A percentile compares a stretch with the other conserved stretches of the same genome.
phyloP scores from a whole-genome alignment of 225 moss, liverwort and hornwort genomes.

The Rhytidiadelphus loreus region DNA sequence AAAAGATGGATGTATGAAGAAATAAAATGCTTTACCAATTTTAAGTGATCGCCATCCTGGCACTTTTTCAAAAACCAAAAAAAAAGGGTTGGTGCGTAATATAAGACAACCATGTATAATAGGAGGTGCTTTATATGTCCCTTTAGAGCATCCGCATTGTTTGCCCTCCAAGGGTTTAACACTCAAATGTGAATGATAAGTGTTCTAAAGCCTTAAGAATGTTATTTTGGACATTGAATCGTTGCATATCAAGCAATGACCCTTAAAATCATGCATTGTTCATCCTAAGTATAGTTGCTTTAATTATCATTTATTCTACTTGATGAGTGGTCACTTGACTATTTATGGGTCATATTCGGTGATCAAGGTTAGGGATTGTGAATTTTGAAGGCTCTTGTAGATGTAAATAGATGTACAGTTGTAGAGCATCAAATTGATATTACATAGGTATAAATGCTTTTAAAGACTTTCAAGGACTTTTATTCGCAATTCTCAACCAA shows the following conservation, averaged over 20 bases:
- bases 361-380: accelerated
- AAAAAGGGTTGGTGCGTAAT: too few species aligned
- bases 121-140: neutral
- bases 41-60: too few species aligned
- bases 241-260: neutral
- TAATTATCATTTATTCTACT: neutral
- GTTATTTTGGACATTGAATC: neutral
- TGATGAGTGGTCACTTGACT: too few species aligned
- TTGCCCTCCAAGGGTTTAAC: too few species aligned
- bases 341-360: too few species aligned
- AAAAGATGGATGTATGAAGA: too few species aligned
- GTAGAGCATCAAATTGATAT: neutral
- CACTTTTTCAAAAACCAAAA: too few species aligned
- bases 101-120: accelerated
- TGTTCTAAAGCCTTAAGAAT: accelerated
- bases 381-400: neutral
- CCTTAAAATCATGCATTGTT: neutral
- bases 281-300: too few species aligned
- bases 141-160: too few species aligned
- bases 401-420: neutral
- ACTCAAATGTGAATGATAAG: neutral
- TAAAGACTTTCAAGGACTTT: neutral
- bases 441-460: neutral
- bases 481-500: neutral
- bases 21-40: too few species aligned